Evolutionary conservation across 352 stramenopile genomes (phyloP), one percentile per base, ranked within the genome.

Genomic region (Elongisporangium senticosum): DNA sequence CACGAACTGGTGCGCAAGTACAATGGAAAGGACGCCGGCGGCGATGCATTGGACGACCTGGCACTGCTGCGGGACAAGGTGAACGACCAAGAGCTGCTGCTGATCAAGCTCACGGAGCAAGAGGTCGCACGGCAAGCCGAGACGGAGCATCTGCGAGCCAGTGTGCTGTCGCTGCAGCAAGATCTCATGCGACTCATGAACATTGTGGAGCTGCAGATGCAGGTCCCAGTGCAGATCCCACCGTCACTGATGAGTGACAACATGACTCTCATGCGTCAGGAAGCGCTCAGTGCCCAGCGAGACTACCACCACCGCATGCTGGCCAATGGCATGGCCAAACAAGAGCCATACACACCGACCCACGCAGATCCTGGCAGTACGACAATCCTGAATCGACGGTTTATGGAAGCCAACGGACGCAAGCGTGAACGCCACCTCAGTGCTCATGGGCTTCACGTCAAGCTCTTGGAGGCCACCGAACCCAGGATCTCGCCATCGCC

Each of bases 151-250:
- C 62, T 90, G 59, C 77, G 78, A 39, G 76, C 67, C 60, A 87
- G 78, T 50, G 79, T 90, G 17, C 43, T 90, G 37, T 79, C 80
- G 7, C 65, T 90, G 6, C 80, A 90, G 56, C 80, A 89, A 39
- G 80, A 90, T 28, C 67, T 90, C 2, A 79, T 90, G 39, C 76
- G 80, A 13, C 64, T 90, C 24, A 87, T 90, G 80, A 76, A 81
- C 56, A 89, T 89, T 28, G 73, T 90, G 5, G 78, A 90, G 64
- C 72, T 89, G 54, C 80, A 90, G 63, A 89, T 90, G 75, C 79
- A 87, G 55, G 71, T 90, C 62, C 77, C 79, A 11, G 55, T 78
- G 28, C 58, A 61, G 20, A 57, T 75, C 21, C 63, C 53, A 11
- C 54, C 62, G 53, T 47, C 33, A 17, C 13, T 43, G 11, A 43